phyloP scores from a whole-genome alignment of 352 stramenopile species.

The Blastocystis sp. region DNA sequence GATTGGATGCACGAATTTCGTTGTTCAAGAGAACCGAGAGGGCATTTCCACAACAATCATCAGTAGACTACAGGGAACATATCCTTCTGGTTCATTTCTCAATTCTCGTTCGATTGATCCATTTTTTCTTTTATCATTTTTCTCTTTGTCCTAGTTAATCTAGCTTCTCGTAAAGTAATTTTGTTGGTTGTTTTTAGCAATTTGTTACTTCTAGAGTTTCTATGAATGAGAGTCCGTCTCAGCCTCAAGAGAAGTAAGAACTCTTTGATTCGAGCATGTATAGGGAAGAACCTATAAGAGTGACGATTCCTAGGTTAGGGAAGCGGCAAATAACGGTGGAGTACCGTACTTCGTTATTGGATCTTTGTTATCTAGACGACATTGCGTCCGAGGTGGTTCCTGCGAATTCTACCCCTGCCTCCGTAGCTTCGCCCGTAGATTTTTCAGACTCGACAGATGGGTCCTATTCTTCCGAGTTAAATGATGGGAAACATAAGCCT shows the following conservation, averaged over 20 bases:
- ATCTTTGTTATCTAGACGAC: background rate
- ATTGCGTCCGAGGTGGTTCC: background rate
- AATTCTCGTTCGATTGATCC: background rate
- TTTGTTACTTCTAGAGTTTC: background rate
- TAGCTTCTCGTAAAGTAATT: background rate
- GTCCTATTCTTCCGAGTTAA: background rate
- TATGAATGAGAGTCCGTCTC: background rate
- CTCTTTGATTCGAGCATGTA: background rate
- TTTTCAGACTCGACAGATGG: conserved; percentile 27
- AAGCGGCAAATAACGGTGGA: background rate
- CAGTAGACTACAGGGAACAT: background rate
- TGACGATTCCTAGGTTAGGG: background rate
- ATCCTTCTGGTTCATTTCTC: background rate
- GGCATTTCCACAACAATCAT: background rate
- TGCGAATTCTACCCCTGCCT: background rate
- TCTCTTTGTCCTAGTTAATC: background rate
- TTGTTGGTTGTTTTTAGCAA: background rate
- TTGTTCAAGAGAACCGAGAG: background rate
- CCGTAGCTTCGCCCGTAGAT: background rate
- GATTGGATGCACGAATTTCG: conserved; percentile 24
- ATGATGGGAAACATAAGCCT: background rate
- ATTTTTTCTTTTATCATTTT: background rate
- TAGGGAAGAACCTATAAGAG: background rate
- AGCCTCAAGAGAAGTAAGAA: background rate
- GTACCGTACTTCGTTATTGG: background rate